Evolutionary conservation across 306 rosid species (phyloP), one percentile per base, ranked within the genome.

Genomic region (Quercus agrifolia): DNA sequence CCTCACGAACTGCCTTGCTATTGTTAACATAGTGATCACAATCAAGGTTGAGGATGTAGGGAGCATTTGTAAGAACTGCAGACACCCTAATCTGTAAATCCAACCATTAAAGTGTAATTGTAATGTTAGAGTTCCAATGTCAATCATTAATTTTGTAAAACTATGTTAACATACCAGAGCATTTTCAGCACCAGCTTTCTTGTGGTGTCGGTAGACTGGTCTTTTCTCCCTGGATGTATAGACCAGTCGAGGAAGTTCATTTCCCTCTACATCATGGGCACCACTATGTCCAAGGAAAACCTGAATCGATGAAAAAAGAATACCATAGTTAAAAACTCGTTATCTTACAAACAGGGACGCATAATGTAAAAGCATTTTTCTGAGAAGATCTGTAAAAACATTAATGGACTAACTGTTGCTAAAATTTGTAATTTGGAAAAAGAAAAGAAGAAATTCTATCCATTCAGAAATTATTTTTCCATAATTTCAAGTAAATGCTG

Each of bases 181-280:
- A 88, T 95, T 95, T 88, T 95, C 98, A 74, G 99, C 99, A 79
- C 99, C 99, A 23, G 99, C 99, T 88, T 95, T 95, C 90, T 95
- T 95, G 96, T 95, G 98, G 83, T 95, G 98, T 68, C 87, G 96
- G 85, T 91, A 90, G 62, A 93, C 99, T 14, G 98, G 99, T 81
- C 99, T 90, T 82, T 95, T 95, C 83, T 93, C 99, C 88, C 99
- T 91, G 41, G 99, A 95, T 82, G 93, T 96, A 83, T 95, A 95
- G 73, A 95, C 99, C 80, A 95, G 82, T 51, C 98, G 87, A 73
- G 99, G 99, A 86, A 95, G 96, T 85, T 90, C 89, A 77, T 90
- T 86, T 79, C 98, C 99, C 67, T 95, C 99, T 2, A 90, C 62
- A 84, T 95, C 99, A 55, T 81, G 91, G 44, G 99, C 98, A 56